phyloP scores from a whole-genome alignment of 768 basidiomycete species.

The Agaricus subrufescens region DNA sequence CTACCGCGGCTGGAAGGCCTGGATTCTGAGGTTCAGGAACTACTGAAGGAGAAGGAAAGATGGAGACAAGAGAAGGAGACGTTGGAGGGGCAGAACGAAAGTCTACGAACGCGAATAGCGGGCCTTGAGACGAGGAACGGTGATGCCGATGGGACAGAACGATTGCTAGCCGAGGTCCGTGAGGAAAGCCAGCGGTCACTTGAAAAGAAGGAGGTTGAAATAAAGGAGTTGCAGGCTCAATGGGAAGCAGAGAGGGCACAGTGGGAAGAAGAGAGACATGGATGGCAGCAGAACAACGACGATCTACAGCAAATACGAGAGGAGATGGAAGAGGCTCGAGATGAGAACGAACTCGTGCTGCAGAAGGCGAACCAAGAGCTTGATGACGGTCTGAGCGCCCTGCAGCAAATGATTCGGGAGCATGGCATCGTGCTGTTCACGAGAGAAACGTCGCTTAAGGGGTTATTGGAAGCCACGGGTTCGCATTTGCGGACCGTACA shows the following conservation, averaged over 20 bases:
- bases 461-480: constrained; percentile 42
- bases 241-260: constrained; percentile 40
- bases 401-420: constrained; percentile 49
- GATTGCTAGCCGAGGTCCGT: constrained; percentile 29
- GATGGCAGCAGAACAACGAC: constrained; percentile 46
- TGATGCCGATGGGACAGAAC: constrained; percentile 36
- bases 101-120: constrained; percentile 37
- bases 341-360: constrained; percentile 32
- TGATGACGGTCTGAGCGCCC: constrained; percentile 39
- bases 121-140: constrained; percentile 27
- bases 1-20: constrained; percentile 45
- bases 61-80: constrained; percentile 48
- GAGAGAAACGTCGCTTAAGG: constrained; percentile 45
- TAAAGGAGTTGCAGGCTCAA: constrained; percentile 30
- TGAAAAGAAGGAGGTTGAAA: constrained; percentile 35
- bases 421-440: constrained; percentile 55
- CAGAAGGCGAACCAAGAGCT: constrained; percentile 42
- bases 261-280: constrained; percentile 47
- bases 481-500: constrained; percentile 49
- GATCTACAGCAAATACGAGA: constrained; percentile 39
- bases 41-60: constrained; percentile 43
- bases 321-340: constrained; percentile 40
- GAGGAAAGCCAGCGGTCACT: constrained; percentile 29
- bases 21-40: constrained; percentile 38
- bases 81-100: constrained; percentile 35